phyloP scores from a whole-genome alignment of 345 rosid genomes.

The Gossypium australe region DNA sequence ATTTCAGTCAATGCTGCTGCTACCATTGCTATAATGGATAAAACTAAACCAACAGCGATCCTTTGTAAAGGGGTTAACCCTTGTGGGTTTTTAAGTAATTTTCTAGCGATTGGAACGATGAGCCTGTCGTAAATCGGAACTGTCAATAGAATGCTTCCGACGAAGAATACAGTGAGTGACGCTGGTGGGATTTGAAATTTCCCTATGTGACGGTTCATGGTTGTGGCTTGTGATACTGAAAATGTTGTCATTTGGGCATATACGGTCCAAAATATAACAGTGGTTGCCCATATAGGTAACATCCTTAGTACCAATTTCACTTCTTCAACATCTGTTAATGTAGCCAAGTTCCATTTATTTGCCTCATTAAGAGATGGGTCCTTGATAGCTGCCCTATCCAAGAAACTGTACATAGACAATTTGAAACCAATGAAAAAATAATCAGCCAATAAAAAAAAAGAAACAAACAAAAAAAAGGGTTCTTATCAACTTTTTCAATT shows the following conservation, averaged over 20 bases:
- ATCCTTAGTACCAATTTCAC: slow-evolving; percentile 79
- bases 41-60: slow-evolving; percentile 63
- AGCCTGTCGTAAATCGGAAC: slow-evolving; percentile 77
- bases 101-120: slow-evolving; percentile 48
- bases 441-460: background rate
- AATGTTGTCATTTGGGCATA: slow-evolving; percentile 93
- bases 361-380: slow-evolving; percentile 22
- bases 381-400: slow-evolving; percentile 84
- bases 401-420: slow-evolving; percentile 43
- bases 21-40: slow-evolving; percentile 59
- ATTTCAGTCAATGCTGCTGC: slow-evolving; percentile 71
- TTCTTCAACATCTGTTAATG: slow-evolving; percentile 88
- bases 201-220: slow-evolving; percentile 91
- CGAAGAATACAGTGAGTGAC: slow-evolving; percentile 72
- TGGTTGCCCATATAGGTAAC: slow-evolving; percentile 94
- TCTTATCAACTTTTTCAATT: background rate
- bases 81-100: slow-evolving; percentile 52
- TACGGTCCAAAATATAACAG: slow-evolving; percentile 84
- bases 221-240: slow-evolving; percentile 88
- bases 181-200: slow-evolving; percentile 70
- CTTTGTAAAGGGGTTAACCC: slow-evolving; percentile 82
- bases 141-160: slow-evolving; percentile 73
- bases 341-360: slow-evolving; percentile 75
- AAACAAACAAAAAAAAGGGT: background rate
- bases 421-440: background rate